Base-by-base conservation (phyloP, 75 land plant genomes). In the Cupressus sempervirens region DNA sequence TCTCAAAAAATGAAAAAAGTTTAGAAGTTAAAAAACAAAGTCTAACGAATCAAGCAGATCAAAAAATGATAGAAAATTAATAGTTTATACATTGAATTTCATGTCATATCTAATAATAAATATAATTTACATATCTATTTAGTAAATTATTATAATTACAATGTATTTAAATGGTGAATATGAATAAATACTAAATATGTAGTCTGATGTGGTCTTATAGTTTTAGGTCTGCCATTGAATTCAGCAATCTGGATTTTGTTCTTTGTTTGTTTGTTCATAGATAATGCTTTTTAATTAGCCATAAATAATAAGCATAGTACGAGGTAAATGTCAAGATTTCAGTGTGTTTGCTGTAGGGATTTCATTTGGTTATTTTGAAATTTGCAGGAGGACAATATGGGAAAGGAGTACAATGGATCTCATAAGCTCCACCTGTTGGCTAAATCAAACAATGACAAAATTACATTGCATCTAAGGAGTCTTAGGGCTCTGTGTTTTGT, bases 401-500 rank as follows among this genome's bases (percentile, higher is more conserved):
- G 89, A 6, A 93, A 88, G 84, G 94, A 93, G n/a, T 86, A 91
- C 62, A 81, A 54, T 81, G 93, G 91, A 50, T 93, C 96, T 74
- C 94, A 93, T 15, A 94, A 94, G 90, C 83, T 80, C 29, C 91
- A 91, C 58, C 90, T 91, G 70, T 7, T 84, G 30, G 35, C 74
- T 32, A 92, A 92, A n/a, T 43, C 80, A 16, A 92, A 83, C 85
- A 86, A 87, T 34, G 86, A 84, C n/a, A 62, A 91, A 92, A 1
- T 52, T 92, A 20, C 84, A 93, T 1, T 97, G 93, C 91, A 88
- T 93, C 15, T 62, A 93, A 72, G 90, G 54, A 13, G 91, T 91
- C 1, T 86, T 85, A 46, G 96, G 92, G 46, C 94, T 97, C 45
- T 97, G 99, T 82, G 70, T 89, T 36, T 48, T 94, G 68, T 97